Evolutionary conservation across 2,329 filamentous ascomycete species (phyloP).

Genomic region (Periglandula ipomoeae): DNA sequence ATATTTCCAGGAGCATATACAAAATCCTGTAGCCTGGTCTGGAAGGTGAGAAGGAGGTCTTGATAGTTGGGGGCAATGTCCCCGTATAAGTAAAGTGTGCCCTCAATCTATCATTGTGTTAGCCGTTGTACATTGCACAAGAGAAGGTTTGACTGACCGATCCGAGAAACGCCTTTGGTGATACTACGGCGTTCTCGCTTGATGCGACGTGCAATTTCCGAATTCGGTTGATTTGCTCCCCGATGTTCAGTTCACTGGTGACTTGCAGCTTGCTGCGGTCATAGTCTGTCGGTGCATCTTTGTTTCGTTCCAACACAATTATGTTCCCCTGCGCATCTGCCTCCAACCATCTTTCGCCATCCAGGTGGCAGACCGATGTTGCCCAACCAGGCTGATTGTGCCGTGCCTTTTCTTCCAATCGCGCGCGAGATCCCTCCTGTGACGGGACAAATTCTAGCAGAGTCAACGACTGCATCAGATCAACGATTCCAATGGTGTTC

Average conservation of each 20-base stretch:
- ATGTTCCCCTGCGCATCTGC: conserved; percentile 85
- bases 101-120: conserved; percentile 58
- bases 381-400: conserved; percentile 78
- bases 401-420: conserved; percentile 64
- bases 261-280: conserved; percentile 63
- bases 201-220: conserved; percentile 61
- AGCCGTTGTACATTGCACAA: conserved; percentile 4
- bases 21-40: conserved; percentile 57
- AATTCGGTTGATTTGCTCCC: conserved; percentile 90
- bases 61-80: conserved; percentile 63
- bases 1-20: conserved; percentile 64
- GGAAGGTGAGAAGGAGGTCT: conserved; percentile 75
- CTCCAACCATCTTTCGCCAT: conserved; percentile 67
- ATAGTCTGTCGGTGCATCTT: conserved; percentile 61
- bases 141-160: conserved; percentile 53
- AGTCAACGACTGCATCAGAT: conserved; percentile 88
- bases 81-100: conserved; percentile 82
- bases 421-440: conserved; percentile 46
- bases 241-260: conserved; percentile 73
- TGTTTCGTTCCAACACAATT: conserved; percentile 66
- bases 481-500: conserved; percentile 71
- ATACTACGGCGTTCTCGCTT: conserved; percentile 55
- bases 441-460: conserved; percentile 63
- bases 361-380: conserved; percentile 67
- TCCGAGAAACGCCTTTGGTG: conserved; percentile 77